Evolutionary conservation across 2,329 filamentous ascomycete species (phyloP).

Genomic region (Thelonectria discophora): DNA sequence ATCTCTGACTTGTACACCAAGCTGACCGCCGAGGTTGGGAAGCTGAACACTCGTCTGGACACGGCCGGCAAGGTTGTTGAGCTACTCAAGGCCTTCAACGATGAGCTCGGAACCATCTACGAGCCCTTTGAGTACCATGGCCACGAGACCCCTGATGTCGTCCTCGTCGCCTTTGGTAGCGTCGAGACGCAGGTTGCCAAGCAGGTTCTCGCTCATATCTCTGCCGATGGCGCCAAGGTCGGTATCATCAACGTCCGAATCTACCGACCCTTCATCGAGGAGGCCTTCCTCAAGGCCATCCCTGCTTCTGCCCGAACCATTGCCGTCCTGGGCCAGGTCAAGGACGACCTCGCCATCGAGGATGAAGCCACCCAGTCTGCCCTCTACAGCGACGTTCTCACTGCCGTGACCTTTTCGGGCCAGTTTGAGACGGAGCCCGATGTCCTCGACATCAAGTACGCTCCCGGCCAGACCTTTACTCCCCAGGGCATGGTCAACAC

Average conservation of each 20-base stretch:
- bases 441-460: conserved; percentile 89
- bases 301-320: conserved; percentile 79
- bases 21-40: conserved; percentile 68
- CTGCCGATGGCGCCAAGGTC: conserved; percentile 77
- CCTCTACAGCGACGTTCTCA: conserved; percentile 90
- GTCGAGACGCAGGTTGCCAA: conserved; percentile 86
- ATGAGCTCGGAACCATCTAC: conserved; percentile 93
- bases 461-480: conserved; percentile 69
- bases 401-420: conserved; percentile 81
- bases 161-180: conserved; percentile 92
- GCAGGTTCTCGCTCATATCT: conserved; percentile 79
- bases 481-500: conserved; percentile 62
- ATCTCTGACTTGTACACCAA: conserved; percentile 75
- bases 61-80: conserved; percentile 76
- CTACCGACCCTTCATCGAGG: conserved; percentile 94
- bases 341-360: conserved; percentile 73
- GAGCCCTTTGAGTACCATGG: conserved; percentile 93
- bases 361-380: conserved; percentile 83
- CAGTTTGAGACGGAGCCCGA: conserved; percentile 69
- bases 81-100: conserved; percentile 80
- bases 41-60: conserved; percentile 75
- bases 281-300: conserved; percentile 85
- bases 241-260: conserved; percentile 92
- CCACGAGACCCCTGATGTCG: conserved; percentile 78
- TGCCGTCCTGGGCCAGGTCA: conserved; percentile 89